Evolutionary conservation across 2,329 filamentous ascomycete genomes (phyloP), one percentile per base, ranked within the genome.

Genomic region (Pleurostoma richardsiae): DNA sequence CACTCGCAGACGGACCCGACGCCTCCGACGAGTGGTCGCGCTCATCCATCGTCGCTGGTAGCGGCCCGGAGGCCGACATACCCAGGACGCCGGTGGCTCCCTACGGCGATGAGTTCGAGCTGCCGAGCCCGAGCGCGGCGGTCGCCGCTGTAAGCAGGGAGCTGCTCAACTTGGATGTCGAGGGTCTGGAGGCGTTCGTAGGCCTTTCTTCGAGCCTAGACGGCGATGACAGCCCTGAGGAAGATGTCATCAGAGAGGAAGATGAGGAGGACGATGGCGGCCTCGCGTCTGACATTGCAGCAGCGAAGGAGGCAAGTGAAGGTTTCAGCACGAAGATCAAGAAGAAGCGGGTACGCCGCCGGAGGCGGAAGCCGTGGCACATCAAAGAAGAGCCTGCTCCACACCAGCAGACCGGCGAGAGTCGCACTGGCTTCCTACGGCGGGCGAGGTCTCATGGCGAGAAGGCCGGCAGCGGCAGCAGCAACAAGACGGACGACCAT

Each of bases 91-190:
- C 44, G 30, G 47, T 31, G n/a, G 30, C 46, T 31, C 41, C 50
- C 11, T 39, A 47, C 47, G 10, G 54, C 54, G 29, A 45, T 49
- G 8, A 47, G 46, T 39, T 54, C 44, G 30, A 47, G 48, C 29
- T 55, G 50, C 19, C 43, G 26, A 28, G 53, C 44, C 36, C 33
- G 46, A 29, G 52, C 54, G 74, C 78, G 1, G 79, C 79, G 1
- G 78, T 77, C 2, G 69, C 67, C 2, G 77, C 77, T n/a, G 76
- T 72, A 3, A 72, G 74, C 43, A 65, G 68, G 31, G 73, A 79
- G 55, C 65, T 82, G 42, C 64, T 74, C 29, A 61, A 68, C 36
- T 55, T 65, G 31, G 65, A 70, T 38, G 51, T 72, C 0, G 70
- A 68, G 11, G 66, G 63, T 4, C 63, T 71, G 50, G 57, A 63